These are phyloP conservation scores for Phytophthora ramorum DNA, from an alignment of 352 stramenopile species.

Conservation along the genomic window DNA sequence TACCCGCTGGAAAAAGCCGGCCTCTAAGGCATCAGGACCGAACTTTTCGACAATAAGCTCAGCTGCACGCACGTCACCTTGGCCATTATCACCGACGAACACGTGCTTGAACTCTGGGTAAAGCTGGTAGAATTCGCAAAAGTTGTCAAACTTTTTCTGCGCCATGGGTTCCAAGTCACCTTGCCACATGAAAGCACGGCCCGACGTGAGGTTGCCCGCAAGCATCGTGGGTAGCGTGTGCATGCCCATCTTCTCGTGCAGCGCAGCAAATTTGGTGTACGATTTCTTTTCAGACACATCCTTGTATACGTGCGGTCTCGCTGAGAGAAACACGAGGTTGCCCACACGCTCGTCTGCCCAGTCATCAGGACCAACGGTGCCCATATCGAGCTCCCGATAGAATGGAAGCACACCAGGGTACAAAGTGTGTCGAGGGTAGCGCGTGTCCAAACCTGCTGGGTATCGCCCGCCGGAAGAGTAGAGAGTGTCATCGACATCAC, in stretches of 20 bases:
- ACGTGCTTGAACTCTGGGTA: constrained; percentile 99
- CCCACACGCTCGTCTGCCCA: constrained; percentile 91
- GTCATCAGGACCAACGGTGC: constrained; percentile 88
- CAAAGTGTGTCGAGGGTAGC: constrained; percentile 92
- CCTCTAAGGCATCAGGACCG: constrained; percentile 68
- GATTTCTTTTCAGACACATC: constrained; percentile 98
- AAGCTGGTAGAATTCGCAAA: constrained; percentile 95
- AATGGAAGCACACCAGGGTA: constrained; percentile 98
- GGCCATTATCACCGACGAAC: constrained; percentile 98
- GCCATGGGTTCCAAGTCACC: constrained; percentile 96
- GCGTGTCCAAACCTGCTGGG: constrained; percentile 94
- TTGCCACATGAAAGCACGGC: constrained; percentile 95
- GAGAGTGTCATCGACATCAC: constrained; percentile 98
- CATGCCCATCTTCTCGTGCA: constrained; percentile 93
- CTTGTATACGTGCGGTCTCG: constrained; percentile 99
- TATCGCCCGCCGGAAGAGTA: constrained; percentile 96
- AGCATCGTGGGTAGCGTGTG: constrained; percentile 96
- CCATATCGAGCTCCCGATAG: constrained; percentile 98
- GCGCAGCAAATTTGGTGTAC: constrained; percentile 96
- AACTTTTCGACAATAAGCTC: constrained; percentile 90
- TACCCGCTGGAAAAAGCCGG: constrained; percentile 91
- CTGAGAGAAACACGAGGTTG: constrained; percentile 98
- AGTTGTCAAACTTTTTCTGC: constrained; percentile 97
- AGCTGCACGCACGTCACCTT: constrained; percentile 92
- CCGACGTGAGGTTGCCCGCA: constrained; percentile 94